phyloP scores from a whole-genome alignment of 306 rosid genomes.

The Sesbania bispinosa region DNA sequence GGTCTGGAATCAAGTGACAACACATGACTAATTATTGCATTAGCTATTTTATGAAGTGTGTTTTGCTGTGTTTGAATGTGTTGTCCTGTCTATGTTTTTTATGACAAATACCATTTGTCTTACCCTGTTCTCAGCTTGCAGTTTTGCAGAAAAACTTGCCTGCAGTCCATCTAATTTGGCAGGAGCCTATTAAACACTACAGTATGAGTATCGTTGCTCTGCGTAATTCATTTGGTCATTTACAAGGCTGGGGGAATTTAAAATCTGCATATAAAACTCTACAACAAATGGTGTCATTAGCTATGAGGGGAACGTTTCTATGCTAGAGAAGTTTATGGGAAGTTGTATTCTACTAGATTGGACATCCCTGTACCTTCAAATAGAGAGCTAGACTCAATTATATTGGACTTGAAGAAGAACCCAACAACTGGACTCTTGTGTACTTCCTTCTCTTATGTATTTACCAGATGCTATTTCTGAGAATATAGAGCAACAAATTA shows the following conservation, averaged over 20 bases:
- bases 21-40: not conserved
- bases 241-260: conserved; percentile 48
- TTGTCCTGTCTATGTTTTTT: not conserved
- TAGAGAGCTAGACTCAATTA: conserved; percentile 27
- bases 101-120: conserved; percentile 20
- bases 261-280: conserved; percentile 49
- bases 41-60: not conserved
- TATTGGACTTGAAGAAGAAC: conserved; percentile 36
- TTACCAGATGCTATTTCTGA: conserved; percentile 26
- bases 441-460: conserved; percentile 15
- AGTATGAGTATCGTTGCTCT: conserved; percentile 45
- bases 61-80: not conserved
- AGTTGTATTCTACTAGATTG: conserved; percentile 46
- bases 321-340: conserved; percentile 35
- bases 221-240: conserved; percentile 57
- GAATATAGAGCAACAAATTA: conserved; percentile 23
- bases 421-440: conserved; percentile 29
- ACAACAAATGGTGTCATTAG: conserved; percentile 65
- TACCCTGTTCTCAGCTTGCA: conserved; percentile 66
- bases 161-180: conserved; percentile 68
- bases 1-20: conserved; percentile 2
- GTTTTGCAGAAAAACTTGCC: conserved; percentile 69
- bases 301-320: conserved; percentile 33
- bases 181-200: conserved; percentile 55
- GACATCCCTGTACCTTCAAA: conserved; percentile 76